Base-by-base conservation (phyloP, 139 green algal species). In the Ulvella scutata region DNA sequence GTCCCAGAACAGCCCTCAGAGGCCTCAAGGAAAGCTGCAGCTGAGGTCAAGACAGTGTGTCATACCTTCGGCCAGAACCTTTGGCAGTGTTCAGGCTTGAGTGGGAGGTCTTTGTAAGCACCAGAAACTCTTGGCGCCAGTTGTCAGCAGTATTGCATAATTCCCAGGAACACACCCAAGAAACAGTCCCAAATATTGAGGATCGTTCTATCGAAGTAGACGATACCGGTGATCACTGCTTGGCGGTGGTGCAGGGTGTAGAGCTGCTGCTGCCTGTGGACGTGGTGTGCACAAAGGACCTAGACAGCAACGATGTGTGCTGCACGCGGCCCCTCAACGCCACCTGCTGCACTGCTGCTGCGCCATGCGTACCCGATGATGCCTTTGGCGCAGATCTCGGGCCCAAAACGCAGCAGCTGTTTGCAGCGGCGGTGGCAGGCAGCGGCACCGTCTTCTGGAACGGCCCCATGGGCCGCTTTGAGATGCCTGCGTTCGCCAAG, bases 381-480 rank as follows among this genome's bases (percentile, higher is more conserved):
- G 76, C 51, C 75, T 85, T 74, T 44, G 84, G 84, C 0, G 73
- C 84, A 0, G 84, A 88, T 74, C 84, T 88, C 17, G 84, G 84
- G 0, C 84, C 82, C 2, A 21, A 62, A 4, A 81, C 80, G 13
- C 67, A 31, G 2, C 60, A 7, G 2, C 13, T 36, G 28, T 88
- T 83, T 40, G 23, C 37, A 3, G 38, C 44, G 1, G 80, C 75
- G 20, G 72, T 88, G 23, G 23, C 35, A 37, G 7, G 10, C 33
- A 87, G 82, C 77, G 40, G 39, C 4, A 88, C 84, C 6, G 62
- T 88, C 17, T 86, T 88, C 26, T 88, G 84, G 84, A 88, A 88
- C 72, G 84, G 84, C 2, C 84, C 84, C 2, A 85, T 88, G 80
- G 84, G 84, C 36, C 43, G 72, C 72, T 80, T 62, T 26, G 77